Base-by-base conservation (phyloP, 805 yeast genomes). In the Hermanozyma aechmeae region DNA sequence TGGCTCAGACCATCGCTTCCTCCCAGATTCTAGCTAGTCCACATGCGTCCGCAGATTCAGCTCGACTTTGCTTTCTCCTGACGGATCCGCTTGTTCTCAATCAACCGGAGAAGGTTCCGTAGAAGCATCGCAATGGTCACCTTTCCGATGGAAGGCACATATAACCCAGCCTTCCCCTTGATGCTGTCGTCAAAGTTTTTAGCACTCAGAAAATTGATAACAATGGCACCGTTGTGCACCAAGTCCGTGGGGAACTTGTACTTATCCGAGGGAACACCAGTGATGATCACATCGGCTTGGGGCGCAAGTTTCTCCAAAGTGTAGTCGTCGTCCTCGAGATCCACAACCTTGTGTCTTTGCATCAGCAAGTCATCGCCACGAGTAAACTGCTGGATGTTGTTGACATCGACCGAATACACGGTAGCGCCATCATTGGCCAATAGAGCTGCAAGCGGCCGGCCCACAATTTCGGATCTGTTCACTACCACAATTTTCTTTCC, bases 341-440 rank as follows among this genome's bases (percentile, higher is more conserved):
- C 67, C 16, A 56, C 52, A 10, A 86, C 96, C 38, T 78, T 79
- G 53, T 92, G 98, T 48, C 87, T 78, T 32, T 69, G 74, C 45
- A 79, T 73, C 48, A 73, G 74, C 44, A 92, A 65, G 23, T 94
- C 94, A 45, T 84, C 94, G 20, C 98, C 98, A 46, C 98, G 72
- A 13, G 96, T 89, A 58, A 83, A 92, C 51, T 76, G 76, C 55
- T 92, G 97, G 38, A 86, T 76, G 43, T 85, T 82, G 45, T 80
- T 76, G 28, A 92, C 59, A 50, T 92, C 97, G 3, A 77, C 89
- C 1, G 97, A 87, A 53, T 81, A 92, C 2, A 92, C 97, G 1
- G 79, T 79, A 14, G 98, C 98, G 38, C 98, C 98, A 50, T 92
- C 98, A 48, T 92, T 92, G 13, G 98, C 97, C 39, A 92, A 63